Conservation (phyloP, 495 filamentous ascomycete genomes). For the Tuber microsphaerosporum region DNA sequence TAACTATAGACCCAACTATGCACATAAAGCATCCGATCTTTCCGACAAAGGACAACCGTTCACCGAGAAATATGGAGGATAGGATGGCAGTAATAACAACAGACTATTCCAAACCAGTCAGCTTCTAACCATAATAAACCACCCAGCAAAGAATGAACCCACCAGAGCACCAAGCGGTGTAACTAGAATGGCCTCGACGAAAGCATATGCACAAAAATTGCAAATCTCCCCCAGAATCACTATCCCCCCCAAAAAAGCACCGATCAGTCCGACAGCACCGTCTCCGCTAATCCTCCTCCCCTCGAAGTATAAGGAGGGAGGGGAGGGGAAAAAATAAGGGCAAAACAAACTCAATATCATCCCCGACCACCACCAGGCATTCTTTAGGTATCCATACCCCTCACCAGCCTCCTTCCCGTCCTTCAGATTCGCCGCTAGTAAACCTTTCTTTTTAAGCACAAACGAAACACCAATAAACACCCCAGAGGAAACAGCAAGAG, state of each 20-base stretch:
- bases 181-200: slow-evolving; percentile 93
- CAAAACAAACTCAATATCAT: slow-evolving; percentile 66
- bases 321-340: not conserved
- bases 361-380: slow-evolving; percentile 87
- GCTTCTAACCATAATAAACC: slow-evolving; percentile 1
- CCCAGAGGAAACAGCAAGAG: slow-evolving; percentile 78
- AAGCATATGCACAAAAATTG: slow-evolving; percentile 96
- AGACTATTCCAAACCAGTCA: slow-evolving; percentile 45
- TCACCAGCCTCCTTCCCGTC: slow-evolving; percentile 85
- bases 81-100: slow-evolving; percentile 91
- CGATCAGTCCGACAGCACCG: not conserved
- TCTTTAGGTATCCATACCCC: slow-evolving; percentile 97
- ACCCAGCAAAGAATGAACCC: not conserved
- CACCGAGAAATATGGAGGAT: slow-evolving; percentile 93
- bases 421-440: slow-evolving; percentile 89
- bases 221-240: slow-evolving; percentile 93
- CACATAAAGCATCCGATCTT: slow-evolving; percentile 94
- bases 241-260: slow-evolving; percentile 20
- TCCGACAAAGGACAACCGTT: slow-evolving; percentile 88
- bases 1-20: slow-evolving; percentile 86
- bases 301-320: not conserved
- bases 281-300: not conserved
- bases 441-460: slow-evolving; percentile 85
- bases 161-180: slow-evolving; percentile 84
- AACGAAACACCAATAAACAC: slow-evolving; percentile 93